Evolutionary conservation across 768 basidiomycete genomes (phyloP), one percentile per base, ranked within the genome.

Genomic region (Leucosporidium yakuticum): DNA sequence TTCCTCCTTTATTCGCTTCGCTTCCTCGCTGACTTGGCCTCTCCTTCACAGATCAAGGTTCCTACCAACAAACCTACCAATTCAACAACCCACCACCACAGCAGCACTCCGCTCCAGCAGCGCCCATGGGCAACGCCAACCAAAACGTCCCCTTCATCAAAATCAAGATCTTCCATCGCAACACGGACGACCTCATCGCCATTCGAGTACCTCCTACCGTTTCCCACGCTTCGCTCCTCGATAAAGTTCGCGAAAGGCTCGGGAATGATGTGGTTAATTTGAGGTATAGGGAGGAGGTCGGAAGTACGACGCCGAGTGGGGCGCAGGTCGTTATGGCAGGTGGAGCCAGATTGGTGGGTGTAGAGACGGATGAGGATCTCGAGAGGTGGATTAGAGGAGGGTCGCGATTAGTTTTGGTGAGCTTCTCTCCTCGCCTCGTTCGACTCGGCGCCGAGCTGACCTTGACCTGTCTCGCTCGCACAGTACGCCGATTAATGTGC

Each of bases 131-230:
- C 23, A 73, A 48, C 51, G 63, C 69, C 4, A 73, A 73, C 56
- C 56, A 34, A 31, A 60, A 59, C 72, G 67, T 68, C 14, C 89
- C 94, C 29, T 98, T 93, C 79, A 84, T 98, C 73, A 99, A 98
- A 81, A 96, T 99, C 81, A 99, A 99, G 81, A 91, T 99, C 55
- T 96, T 96, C 78, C 90, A 96, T 80, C 85, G 90, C 49, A 83
- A 88, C 64, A 88, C 91, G 31, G 94, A 98, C 77, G 96, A 99
- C 78, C 81, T 98, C 63, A 92, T 98, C 70, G 96, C 96, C 6
- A 96, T 98, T 64, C 87, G 96, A 20, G 95, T 98, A 34, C 93
- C 95, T 77, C 96, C 96, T 29, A 85, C 84, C 61, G 93, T 98
- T 50, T 86, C 89, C 12, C 88, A 90, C 75, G 81, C 79, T 15